These are phyloP conservation scores for Thielaviopsis punctulata DNA, from an alignment of 2,329 filamentous ascomycete species.

Conservation along the genomic window DNA sequence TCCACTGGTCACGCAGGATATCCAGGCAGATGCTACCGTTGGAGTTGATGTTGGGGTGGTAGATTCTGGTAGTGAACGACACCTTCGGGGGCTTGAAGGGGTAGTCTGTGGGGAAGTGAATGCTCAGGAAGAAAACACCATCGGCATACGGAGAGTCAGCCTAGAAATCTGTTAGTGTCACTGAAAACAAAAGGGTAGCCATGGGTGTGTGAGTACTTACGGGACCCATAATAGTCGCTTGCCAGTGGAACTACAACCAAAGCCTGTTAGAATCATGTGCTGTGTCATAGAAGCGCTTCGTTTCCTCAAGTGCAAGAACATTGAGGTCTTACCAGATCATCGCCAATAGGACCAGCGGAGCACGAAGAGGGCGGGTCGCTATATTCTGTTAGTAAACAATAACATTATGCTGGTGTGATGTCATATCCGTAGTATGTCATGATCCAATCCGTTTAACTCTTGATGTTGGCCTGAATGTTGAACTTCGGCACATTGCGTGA, in stretches of 20 bases:
- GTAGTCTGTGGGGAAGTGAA: slow-evolving; percentile 99
- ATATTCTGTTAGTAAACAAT: slow-evolving; percentile 12
- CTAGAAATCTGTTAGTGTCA: slow-evolving; percentile 26
- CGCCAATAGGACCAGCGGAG: slow-evolving; percentile 90
- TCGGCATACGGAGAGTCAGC: slow-evolving; percentile 94
- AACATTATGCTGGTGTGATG: not conserved
- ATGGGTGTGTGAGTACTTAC: slow-evolving; percentile 39
- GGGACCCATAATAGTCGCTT: slow-evolving; percentile 99
- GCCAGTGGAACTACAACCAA: slow-evolving; percentile 80
- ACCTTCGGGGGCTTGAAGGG: slow-evolving; percentile 99
- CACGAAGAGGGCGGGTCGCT: slow-evolving; percentile 98
- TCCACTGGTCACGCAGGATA: slow-evolving; percentile 98
- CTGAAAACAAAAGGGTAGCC: slow-evolving; percentile 11
- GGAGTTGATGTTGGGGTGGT: slow-evolving; percentile 99
- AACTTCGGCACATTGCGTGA: not conserved
- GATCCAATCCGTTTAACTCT: not conserved
- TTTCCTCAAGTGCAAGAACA: not conserved
- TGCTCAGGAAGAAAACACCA: slow-evolving; percentile 96
- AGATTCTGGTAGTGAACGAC: slow-evolving; percentile 99
- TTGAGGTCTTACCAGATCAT: slow-evolving; percentile 71
- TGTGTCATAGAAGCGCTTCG: slow-evolving; percentile 4
- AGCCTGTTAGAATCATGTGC: slow-evolving; percentile 15
- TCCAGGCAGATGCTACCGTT: slow-evolving; percentile 99
- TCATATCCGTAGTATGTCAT: not conserved
- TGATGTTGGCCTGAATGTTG: not conserved